Base-by-base conservation (phyloP, 2,329 filamentous ascomycete species). In the Ploettnerulaceae sp. region DNA sequence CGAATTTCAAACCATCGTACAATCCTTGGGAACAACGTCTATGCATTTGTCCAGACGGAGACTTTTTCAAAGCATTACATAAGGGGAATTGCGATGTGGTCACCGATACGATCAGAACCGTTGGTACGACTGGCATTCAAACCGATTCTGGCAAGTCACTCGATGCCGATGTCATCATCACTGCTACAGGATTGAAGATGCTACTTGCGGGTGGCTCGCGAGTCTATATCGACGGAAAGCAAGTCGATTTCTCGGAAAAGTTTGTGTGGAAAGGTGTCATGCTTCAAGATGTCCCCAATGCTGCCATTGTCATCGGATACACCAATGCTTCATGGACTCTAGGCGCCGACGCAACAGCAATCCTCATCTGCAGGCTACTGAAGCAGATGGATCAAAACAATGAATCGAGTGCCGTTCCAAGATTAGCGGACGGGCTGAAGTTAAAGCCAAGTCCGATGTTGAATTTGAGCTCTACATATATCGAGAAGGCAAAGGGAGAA, bases 11-110 rank as follows among this genome's bases (percentile, higher is more conserved):
- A 5, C 82, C 82, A 0, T 63, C 62, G 2, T 86, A 87, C 57
- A 72, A 76, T 29, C 82, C 82, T 0, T 83, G 86, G 73, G 75
- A 89, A 45, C 87, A 94, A 63, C 78, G 89, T 0, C 68, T 93
- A 6, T 93, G 88, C 58, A 69, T 88, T 49, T 82, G 66, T 14
- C 74, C 73, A 0, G 70, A 75, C 39, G 75, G 71, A 7, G 77
- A 81, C 56, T 81, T 81, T 57, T 80, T 73, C 64, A 61, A 70
- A 35, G 68, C 72, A 0, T 54, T 80, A 2, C 67, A 68, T 39
- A 62, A 59, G 1, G 65, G 67, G 1, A 75, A 75, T 45, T 65
- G 67, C 1, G 62, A 70, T 24, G 60, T 80, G 4, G 69, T 74
- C 1, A 80, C 77, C 0, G 76, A 73, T 44, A 67, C 62, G 1